phyloP scores from a whole-genome alignment of 73 alveolate genomes.

The Blepharisma japonicum region DNA sequence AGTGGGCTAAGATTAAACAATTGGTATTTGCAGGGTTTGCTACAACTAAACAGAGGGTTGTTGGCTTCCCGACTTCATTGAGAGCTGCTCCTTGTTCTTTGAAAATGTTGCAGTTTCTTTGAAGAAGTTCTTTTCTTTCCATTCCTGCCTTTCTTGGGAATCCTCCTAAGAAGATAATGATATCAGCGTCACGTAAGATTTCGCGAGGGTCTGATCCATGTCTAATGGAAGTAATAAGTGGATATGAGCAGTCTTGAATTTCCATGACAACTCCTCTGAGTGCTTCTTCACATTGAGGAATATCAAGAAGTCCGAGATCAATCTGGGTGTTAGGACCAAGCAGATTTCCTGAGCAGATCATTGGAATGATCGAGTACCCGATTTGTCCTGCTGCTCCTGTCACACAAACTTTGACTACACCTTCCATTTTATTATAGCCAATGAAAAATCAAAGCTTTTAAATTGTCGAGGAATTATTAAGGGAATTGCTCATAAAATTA shows the following conservation, averaged over 20 bases:
- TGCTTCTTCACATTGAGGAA: slow-evolving; percentile 56
- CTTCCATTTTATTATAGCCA: too few relatives aligned
- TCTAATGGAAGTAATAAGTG: slow-evolving; percentile 76
- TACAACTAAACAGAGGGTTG: slow-evolving; percentile 86
- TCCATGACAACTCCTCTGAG: slow-evolving; percentile 84
- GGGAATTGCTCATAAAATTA: too few relatives aligned
- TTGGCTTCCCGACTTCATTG: slow-evolving; percentile 75
- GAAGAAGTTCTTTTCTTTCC: slow-evolving; percentile 96
- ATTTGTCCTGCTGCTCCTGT: slow-evolving; percentile 92
- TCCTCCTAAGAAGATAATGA: slow-evolving; percentile 92
- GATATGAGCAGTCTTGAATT: slow-evolving; percentile 96
- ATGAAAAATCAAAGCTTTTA: too few relatives aligned
- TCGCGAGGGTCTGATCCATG: slow-evolving; percentile 75
- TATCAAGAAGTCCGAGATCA: slow-evolving; percentile 64
- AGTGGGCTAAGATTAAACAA: slow-evolving; percentile 85
- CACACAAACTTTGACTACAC: slow-evolving; percentile 50
- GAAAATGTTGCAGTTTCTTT: slow-evolving; percentile 67
- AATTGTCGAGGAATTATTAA: too few relatives aligned
- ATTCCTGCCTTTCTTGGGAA: slow-evolving; percentile 98
- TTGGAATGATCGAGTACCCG: slow-evolving; percentile 75
- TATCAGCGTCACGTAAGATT: slow-evolving; percentile 93
- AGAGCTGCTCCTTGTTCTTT: slow-evolving; percentile 68
- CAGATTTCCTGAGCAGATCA: slow-evolving; percentile 60
- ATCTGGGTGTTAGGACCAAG: slow-evolving; percentile 74
- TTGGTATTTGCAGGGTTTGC: slow-evolving; percentile 99